A percentile compares a stretch with the other conserved stretches of the same genome.
Evolutionary conservation across 192 early-diverging fungal species (phyloP).

Genomic region (Gamsiella multidivaricata): DNA sequence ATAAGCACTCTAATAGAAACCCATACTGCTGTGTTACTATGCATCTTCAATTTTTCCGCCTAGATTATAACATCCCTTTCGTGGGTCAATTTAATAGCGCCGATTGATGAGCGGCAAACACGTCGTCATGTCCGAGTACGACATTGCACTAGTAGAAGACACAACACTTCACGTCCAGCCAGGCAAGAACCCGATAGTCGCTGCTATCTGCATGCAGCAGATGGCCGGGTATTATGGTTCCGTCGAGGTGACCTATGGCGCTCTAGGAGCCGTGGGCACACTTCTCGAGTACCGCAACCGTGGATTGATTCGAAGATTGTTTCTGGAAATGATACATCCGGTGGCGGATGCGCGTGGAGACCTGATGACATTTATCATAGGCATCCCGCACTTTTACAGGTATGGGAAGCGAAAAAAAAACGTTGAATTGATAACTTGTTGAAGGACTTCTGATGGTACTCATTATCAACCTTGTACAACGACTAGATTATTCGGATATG

Average conservation of each 20-base stretch:
- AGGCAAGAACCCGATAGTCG: constrained; percentile 20
- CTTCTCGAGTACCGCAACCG: constrained; percentile 15
- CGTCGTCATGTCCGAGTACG: constrained; percentile 11
- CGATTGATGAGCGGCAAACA: constrained; percentile 22
- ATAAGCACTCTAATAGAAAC: too few species aligned
- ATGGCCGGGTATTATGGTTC: constrained; percentile 14
- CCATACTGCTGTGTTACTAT: too few species aligned
- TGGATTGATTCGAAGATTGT: constrained; percentile 15
- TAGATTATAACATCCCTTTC: too few species aligned
- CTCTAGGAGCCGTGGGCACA: constrained; percentile 6
- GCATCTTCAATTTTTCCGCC: too few species aligned
- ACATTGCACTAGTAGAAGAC: constrained; percentile 31
- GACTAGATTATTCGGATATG: constrained; percentile 35
- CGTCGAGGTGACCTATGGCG: neutral
- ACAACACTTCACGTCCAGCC: neutral
- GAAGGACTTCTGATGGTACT: neutral
- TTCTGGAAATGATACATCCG: constrained; percentile 34
- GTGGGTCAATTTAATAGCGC: too few species aligned
- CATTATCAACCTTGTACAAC: neutral
- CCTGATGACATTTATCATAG: constrained; percentile 13
- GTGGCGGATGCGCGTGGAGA: constrained; percentile 19
- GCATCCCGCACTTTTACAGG: constrained; percentile 39
- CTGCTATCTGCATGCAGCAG: constrained; percentile 2
- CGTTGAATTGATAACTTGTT: neutral
- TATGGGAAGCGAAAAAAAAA: neutral